These are phyloP conservation scores for Euphorbia peplus DNA, from an alignment of 345 rosid species.

Conservation along the genomic window DNA sequence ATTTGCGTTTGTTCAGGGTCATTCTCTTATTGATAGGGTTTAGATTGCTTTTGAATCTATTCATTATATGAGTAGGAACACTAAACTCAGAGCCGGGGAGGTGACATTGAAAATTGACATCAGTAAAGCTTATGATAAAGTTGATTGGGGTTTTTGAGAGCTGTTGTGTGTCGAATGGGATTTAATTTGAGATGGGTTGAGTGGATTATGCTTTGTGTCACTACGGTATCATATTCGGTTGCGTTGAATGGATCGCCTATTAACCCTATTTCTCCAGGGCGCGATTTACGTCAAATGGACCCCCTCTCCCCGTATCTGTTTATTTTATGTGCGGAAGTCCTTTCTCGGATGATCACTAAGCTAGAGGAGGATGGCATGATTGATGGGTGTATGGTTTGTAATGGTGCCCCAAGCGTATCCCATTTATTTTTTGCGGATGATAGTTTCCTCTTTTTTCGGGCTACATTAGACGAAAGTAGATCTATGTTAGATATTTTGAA, in stretches of 20 bases:
- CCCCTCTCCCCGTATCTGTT: not conserved
- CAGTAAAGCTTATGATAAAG: not conserved
- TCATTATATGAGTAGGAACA: not conserved
- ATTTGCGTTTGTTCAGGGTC: not conserved
- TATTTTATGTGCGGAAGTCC: not conserved
- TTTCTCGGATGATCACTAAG: not conserved
- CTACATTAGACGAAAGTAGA: too few species aligned
- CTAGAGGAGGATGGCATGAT: too few species aligned
- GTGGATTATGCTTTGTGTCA: not conserved
- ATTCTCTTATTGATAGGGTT: not conserved
- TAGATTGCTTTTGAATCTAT: not conserved
- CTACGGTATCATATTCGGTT: not conserved
- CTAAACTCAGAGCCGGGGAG: accelerated
- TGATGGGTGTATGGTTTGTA: too few species aligned
- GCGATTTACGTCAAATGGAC: not conserved
- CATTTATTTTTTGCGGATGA: too few species aligned
- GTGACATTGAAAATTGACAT: not conserved
- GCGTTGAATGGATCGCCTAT: not conserved
- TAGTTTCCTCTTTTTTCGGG: too few species aligned
- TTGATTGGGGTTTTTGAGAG: not conserved
- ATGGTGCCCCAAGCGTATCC: too few species aligned
- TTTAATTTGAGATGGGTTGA: not conserved
- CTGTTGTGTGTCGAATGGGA: not conserved
- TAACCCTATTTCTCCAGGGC: not conserved
- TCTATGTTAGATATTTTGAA: too few species aligned